Conservation (phyloP, 768 basidiomycete genomes). For the Lactifluus piperatus region DNA sequence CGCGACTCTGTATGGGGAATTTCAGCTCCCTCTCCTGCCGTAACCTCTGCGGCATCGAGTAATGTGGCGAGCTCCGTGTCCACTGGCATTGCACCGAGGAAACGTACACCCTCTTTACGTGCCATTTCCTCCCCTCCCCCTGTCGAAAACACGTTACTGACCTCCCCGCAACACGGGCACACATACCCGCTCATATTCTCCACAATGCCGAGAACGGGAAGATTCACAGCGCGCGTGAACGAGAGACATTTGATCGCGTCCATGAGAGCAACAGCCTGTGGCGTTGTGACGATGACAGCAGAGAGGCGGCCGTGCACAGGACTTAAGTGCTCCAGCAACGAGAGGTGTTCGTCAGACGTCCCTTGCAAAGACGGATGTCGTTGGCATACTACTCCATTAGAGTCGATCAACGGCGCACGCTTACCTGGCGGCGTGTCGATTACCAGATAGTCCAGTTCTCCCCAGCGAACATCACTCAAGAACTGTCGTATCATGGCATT, state of each 20-base stretch:
- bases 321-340: slow-evolving; percentile 86
- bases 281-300: slow-evolving; percentile 91
- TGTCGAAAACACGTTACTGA: slow-evolving; percentile 90
- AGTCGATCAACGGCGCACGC: slow-evolving; percentile 19
- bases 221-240: slow-evolving; percentile 79
- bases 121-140: slow-evolving; percentile 92
- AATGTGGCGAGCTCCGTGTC: slow-evolving; percentile 86
- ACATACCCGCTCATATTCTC: slow-evolving; percentile 99
- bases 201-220: slow-evolving; percentile 85
- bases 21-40: slow-evolving; percentile 9
- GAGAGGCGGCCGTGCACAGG: slow-evolving; percentile 72
- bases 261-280: slow-evolving; percentile 91
- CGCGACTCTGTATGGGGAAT: slow-evolving; percentile 22
- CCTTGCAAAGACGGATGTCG: slow-evolving; percentile 41
- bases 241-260: slow-evolving; percentile 96
- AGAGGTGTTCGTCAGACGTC: slow-evolving; percentile 97
- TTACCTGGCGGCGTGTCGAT: slow-evolving; percentile 97
- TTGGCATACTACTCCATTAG: neutral
- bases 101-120: slow-evolving; percentile 56
- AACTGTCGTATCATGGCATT: slow-evolving; percentile 97
- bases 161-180: slow-evolving; percentile 96
- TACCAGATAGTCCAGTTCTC: slow-evolving; percentile 83
- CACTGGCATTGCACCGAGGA: slow-evolving; percentile 85
- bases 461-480: slow-evolving; percentile 24
- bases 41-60: slow-evolving; percentile 55